Conservation (phyloP, 495 filamentous ascomycete genomes). For the Podospora conica region DNA sequence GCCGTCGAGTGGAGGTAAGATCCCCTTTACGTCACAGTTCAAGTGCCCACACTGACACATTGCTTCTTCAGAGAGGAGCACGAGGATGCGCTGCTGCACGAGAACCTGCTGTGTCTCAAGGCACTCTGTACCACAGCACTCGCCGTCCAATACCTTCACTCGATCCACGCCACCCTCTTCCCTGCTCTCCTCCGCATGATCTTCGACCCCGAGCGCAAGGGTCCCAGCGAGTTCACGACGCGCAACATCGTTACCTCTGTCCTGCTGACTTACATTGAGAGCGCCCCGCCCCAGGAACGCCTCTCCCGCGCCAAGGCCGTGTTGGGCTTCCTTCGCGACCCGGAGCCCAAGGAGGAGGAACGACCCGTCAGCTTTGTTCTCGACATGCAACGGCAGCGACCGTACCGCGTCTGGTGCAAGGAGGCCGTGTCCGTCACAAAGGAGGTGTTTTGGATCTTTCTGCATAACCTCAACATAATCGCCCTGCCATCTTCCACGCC, state of each 20-base stretch:
- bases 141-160: slow-evolving; percentile 72
- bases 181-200: slow-evolving; percentile 81
- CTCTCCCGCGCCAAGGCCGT: slow-evolving; percentile 59
- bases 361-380: slow-evolving; percentile 79
- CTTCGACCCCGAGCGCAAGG: slow-evolving; percentile 95
- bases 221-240: slow-evolving; percentile 92
- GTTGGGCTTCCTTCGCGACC: slow-evolving; percentile 74
- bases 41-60: slow-evolving; percentile 16
- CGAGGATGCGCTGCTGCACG: slow-evolving; percentile 87
- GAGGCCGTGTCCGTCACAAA: slow-evolving; percentile 89
- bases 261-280: slow-evolving; percentile 75
- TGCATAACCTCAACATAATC: slow-evolving; percentile 87
- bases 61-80: slow-evolving; percentile 73
- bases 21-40: not conserved
- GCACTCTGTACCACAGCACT: slow-evolving; percentile 86
- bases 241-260: slow-evolving; percentile 80
- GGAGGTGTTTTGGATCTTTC: slow-evolving; percentile 99
- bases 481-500: slow-evolving; percentile 43
- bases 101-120: slow-evolving; percentile 89
- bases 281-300: slow-evolving; percentile 47
- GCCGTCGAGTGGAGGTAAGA: slow-evolving; percentile 91
- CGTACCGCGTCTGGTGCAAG: slow-evolving; percentile 90
- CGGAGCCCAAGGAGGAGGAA: slow-evolving; percentile 63
- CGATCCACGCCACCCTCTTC: slow-evolving; percentile 74
- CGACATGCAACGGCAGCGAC: slow-evolving; percentile 78